Evolutionary conservation across 176 grass and related monocot species (phyloP).

Genomic region (Triticum urartu): DNA sequence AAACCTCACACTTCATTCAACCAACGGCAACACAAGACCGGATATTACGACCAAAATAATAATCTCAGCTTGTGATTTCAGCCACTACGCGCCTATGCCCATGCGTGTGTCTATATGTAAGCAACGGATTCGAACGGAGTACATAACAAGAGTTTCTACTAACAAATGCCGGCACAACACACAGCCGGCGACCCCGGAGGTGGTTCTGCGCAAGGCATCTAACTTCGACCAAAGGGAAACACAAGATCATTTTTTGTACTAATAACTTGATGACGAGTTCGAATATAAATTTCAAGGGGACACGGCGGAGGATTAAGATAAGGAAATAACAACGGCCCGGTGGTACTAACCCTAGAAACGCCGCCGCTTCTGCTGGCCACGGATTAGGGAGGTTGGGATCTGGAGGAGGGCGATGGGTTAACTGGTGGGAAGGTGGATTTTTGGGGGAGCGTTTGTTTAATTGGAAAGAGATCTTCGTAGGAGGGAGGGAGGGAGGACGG

Average conservation of each 20-base stretch:
- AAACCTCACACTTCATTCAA: neutral
- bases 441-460: conserved; percentile 23
- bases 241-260: neutral
- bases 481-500: neutral
- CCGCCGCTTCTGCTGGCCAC: neutral
- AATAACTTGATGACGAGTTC: neutral
- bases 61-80: neutral
- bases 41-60: neutral
- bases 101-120: neutral
- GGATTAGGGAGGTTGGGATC: conserved; percentile 9
- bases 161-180: neutral
- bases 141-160: neutral
- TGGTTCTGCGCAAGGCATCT: conserved; percentile 4
- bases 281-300: neutral
- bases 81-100: neutral
- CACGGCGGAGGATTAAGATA: neutral
- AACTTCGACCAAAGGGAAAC: neutral
- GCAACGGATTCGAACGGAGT: neutral
- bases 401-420: neutral
- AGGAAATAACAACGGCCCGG: neutral
- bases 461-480: conserved; percentile 24
- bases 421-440: conserved; percentile 18
- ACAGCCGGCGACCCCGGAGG: neutral
- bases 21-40: neutral
- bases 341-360: conserved; percentile 51